Percentiles rank a stretch among this genome's conserved stretches.
phyloP scores from a whole-genome alignment of 2,329 filamentous ascomycete species.

The Penicillium polonicum region DNA sequence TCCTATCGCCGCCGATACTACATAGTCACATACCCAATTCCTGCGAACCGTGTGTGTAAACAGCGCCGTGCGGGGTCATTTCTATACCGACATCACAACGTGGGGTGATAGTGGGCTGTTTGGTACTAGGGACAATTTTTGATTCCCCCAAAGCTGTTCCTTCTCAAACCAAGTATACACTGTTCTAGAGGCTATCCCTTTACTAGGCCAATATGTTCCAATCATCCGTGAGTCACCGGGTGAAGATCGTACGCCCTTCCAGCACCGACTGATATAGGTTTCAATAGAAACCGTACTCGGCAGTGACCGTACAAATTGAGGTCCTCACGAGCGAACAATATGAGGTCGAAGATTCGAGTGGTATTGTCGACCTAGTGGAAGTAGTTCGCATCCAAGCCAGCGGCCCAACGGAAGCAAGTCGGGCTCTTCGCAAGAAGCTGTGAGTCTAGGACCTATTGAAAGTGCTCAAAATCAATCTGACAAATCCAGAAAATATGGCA shows the following conservation, averaged over 20 bases:
- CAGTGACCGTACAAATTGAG: slow-evolving; percentile 89
- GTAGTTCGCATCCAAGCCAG: slow-evolving; percentile 85
- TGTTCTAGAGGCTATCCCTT: background rate
- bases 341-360: slow-evolving; percentile 86
- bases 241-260: background rate
- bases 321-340: slow-evolving; percentile 84
- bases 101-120: slow-evolving; percentile 12
- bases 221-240: slow-evolving; percentile 29
- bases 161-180: background rate
- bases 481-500: slow-evolving; percentile 76
- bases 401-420: slow-evolving; percentile 83
- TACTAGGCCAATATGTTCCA: slow-evolving; percentile 35
- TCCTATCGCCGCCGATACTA: background rate
- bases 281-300: slow-evolving; percentile 78
- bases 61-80: slow-evolving; percentile 19
- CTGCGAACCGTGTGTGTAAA: background rate
- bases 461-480: slow-evolving; percentile 11
- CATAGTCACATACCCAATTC: background rate
- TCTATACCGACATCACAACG: slow-evolving; percentile 8
- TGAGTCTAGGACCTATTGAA: slow-evolving; percentile 39
- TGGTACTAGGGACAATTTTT: background rate
- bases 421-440: slow-evolving; percentile 94
- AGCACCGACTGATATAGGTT: slow-evolving; percentile 9
- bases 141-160: background rate
- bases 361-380: slow-evolving; percentile 91